phyloP scores from a whole-genome alignment of 306 rosid genomes.

The Trifolium pratense region DNA sequence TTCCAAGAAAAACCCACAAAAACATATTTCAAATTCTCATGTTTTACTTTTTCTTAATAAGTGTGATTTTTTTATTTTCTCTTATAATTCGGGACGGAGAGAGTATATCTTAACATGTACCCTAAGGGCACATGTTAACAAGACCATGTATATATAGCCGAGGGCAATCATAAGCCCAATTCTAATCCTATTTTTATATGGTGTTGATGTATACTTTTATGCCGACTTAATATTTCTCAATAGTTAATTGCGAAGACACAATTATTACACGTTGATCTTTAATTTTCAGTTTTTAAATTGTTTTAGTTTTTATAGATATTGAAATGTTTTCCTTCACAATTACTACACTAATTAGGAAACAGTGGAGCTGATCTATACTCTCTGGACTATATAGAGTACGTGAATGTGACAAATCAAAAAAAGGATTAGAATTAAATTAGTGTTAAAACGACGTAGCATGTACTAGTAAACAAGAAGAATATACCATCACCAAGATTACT shows the following conservation, averaged over 20 bases:
- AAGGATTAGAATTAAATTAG: constrained; percentile 25
- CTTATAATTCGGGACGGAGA: no score
- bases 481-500: constrained; percentile 49
- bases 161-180: no score
- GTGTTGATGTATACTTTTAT: no score
- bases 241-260: constrained; percentile 8
- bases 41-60: no score
- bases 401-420: constrained; percentile 38
- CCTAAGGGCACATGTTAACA: no score
- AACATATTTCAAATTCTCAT: no score
- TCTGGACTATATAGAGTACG: background rate
- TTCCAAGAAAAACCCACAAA: no score
- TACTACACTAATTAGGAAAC: background rate
- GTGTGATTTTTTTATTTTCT: no score
- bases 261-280: background rate
- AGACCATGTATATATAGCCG: no score
- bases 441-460: constrained; percentile 26
- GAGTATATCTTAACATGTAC: no score
- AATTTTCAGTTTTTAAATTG: background rate
- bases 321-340: background rate
- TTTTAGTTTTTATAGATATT: background rate
- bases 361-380: background rate
- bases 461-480: background rate
- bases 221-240: background rate
- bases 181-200: no score